These are phyloP conservation scores for Thozetella sp. DNA, from an alignment of 495 filamentous ascomycete species.

Conservation along the genomic window DNA sequence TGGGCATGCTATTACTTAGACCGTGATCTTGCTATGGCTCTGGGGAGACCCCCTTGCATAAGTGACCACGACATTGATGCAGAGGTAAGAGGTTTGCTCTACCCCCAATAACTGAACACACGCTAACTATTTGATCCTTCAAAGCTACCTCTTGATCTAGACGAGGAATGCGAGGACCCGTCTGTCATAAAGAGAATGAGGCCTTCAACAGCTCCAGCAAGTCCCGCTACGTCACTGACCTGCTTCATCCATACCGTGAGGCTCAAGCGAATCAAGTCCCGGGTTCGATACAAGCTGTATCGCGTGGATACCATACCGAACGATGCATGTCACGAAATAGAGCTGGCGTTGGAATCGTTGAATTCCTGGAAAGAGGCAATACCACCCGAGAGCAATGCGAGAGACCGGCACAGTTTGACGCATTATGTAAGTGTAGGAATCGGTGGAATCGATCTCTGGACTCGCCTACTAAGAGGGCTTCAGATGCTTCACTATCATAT, in stretches of 20 bases:
- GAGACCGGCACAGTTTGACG: not conserved
- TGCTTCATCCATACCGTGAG: not conserved
- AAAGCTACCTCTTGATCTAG: not conserved
- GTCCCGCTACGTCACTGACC: not conserved
- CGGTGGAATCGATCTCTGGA: no score
- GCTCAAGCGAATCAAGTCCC: not conserved
- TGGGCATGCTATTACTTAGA: not conserved
- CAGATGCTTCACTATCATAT: not conserved
- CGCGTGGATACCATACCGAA: not conserved
- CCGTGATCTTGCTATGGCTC: not conserved
- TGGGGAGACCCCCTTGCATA: not conserved
- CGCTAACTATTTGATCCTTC: not conserved
- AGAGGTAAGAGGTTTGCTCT: not conserved
- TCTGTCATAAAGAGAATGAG: not conserved
- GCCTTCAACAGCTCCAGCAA: not conserved
- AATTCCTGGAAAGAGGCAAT: not conserved
- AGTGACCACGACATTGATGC: not conserved
- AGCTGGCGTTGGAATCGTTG: not conserved
- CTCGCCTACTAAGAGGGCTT: no score
- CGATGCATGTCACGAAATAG: not conserved
- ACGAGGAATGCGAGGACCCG: not conserved
- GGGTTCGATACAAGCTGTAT: not conserved
- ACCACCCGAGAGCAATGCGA: not conserved
- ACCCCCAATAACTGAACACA: not conserved
- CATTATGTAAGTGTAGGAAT: not conserved